These are phyloP conservation scores for Aspergillus nomiae DNA, from an alignment of 2,329 filamentous ascomycete species.

Conservation along the genomic window DNA sequence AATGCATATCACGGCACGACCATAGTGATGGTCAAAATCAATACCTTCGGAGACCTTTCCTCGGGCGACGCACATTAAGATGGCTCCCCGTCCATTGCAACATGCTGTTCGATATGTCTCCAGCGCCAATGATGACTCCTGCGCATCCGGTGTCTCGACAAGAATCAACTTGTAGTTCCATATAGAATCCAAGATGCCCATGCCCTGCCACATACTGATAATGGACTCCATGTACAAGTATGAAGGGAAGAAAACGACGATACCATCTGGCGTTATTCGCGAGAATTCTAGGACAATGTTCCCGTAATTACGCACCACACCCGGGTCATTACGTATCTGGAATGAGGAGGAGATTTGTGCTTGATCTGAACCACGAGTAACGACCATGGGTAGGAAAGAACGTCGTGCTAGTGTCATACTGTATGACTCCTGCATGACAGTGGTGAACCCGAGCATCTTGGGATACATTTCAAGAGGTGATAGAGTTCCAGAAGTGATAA, in stretches of 20 bases:
- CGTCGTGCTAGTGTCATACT: conserved; percentile 90
- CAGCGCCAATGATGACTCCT: conserved; percentile 91
- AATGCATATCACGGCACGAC: conserved; percentile 91
- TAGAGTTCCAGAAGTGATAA: conserved; percentile 96
- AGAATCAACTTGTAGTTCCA: conserved; percentile 99
- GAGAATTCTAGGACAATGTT: conserved; percentile 92
- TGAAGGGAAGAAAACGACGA: conserved; percentile 99
- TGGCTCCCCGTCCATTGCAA: conserved; percentile 91
- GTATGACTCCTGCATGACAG: conserved; percentile 95
- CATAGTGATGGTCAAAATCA: conserved; percentile 98
- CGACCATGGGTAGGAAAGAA: conserved; percentile 98
- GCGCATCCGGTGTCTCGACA: conserved; percentile 94
- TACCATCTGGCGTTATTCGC: conserved; percentile 91
- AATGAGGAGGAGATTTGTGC: conserved; percentile 91
- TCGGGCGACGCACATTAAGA: conserved; percentile 90
- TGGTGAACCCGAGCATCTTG: conserved; percentile 92
- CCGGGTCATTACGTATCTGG: conserved; percentile 91
- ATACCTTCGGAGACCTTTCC: conserved; percentile 98
- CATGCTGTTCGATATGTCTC: conserved; percentile 98
- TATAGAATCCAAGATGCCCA: conserved; percentile 95
- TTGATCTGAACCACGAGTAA: conserved; percentile 92
- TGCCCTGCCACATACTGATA: conserved; percentile 98
- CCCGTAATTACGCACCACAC: conserved; percentile 96
- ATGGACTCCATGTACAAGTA: conserved; percentile 99
- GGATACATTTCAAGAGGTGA: conserved; percentile 98